Conservation (phyloP, 495 filamentous ascomycete species). For the Cercophora sp. region DNA sequence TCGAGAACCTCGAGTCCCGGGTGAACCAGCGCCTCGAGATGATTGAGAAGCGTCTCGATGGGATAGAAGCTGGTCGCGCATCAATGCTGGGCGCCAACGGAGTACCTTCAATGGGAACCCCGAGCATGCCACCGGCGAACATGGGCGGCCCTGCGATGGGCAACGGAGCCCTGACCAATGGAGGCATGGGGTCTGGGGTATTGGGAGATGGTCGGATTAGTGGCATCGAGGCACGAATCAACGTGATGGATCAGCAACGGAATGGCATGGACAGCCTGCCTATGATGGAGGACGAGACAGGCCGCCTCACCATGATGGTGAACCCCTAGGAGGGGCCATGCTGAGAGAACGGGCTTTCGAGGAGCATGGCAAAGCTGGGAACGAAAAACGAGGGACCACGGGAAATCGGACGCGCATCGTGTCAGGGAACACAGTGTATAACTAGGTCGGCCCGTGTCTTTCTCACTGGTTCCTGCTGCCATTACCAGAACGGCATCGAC, state of each 20-base stretch:
- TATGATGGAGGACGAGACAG: constrained; percentile 45
- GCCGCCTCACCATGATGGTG: constrained; percentile 29
- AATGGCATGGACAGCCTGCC: constrained; percentile 39
- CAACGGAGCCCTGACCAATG: constrained; percentile 23
- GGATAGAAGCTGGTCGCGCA: constrained; percentile 25
- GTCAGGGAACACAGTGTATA: constrained; percentile 5
- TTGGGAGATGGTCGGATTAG: constrained; percentile 36
- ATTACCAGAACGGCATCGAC: constrained; percentile 5
- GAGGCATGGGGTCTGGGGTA: constrained; percentile 23
- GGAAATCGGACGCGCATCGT: not conserved
- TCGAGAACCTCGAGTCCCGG: constrained; percentile 21
- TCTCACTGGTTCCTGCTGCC: constrained; percentile 6
- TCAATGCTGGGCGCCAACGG: constrained; percentile 26
- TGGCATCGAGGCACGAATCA: constrained; percentile 38
- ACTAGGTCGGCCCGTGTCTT: constrained; percentile 1
- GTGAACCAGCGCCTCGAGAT: constrained; percentile 32
- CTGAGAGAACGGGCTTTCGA: not conserved
- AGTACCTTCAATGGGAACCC: constrained; percentile 24
- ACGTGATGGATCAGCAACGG: constrained; percentile 36
- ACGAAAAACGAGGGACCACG: not conserved
- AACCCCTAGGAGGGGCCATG: constrained; percentile 17
- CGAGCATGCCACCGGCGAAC: constrained; percentile 32
- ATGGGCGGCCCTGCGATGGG: constrained; percentile 30
- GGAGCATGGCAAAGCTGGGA: not conserved
- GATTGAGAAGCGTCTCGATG: constrained; percentile 42